Evolutionary conservation across 148 eudicot genomes (phyloP), one percentile per base, ranked within the genome.

Genomic region (Vaccinium myrtillus): DNA sequence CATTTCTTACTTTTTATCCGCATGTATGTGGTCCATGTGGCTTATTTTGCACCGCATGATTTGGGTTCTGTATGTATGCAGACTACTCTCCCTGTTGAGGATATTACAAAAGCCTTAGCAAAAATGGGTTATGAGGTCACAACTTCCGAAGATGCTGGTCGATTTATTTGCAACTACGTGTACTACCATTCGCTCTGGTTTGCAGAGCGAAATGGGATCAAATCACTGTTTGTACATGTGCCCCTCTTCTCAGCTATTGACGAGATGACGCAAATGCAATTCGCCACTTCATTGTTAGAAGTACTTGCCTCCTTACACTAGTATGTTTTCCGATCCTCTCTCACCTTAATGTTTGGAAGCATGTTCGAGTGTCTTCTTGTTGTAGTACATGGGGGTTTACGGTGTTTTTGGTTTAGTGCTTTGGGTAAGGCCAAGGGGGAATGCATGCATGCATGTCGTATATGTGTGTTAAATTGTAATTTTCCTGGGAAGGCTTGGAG

Each of bases 81-180:
- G 99, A 95, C 98, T 85, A 71, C 90, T 30, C 96, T 97, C 79
- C 98, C 98, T 0, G 91, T 90, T 55, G 93, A 91, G 81, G 93
- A 90, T 23, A 97, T 97, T 5, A 84, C 93, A 19, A 84, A 84
- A 73, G 82, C 91, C 54, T 89, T 97, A 87, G 91, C 92, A 54
- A 91, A 88, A 78, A 89, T 91, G 90, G 95, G 96, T 23, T 95
- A 88, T 75, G 95, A 91, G 56, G 98, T 97, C 84, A 89, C 87
- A 89, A 91, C 90, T 30, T 97, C 99, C 5, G 93, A 93, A n/a
- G 98, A 97, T 88, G 99, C 99, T 27, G 99, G 98, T 11, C 91
- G 99, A 5, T 97, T 97, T 81, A 98, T 97, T 18, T 97, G 99
- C 91, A 97, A 97, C 88, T 97, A 97, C 54, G 96, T 97, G 9